Percentiles rank a stretch among this genome's conserved stretches.
Evolutionary conservation across 2,329 filamentous ascomycete genomes (phyloP).

Genomic region (Fusarium buharicum): DNA sequence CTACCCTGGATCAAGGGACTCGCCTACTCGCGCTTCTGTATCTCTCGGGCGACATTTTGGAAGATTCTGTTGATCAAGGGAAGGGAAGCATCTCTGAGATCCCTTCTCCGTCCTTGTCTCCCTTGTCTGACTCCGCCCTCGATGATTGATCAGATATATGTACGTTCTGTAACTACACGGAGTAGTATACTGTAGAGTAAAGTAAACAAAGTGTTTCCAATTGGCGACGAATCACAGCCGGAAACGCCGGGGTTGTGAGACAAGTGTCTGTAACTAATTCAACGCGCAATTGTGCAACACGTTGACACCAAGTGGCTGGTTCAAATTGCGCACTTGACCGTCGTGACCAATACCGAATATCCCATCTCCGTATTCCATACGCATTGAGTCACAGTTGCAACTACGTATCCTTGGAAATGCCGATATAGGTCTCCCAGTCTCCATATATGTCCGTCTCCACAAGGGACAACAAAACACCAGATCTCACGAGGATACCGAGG

Average conservation of each 20-base stretch:
- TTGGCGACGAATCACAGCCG: constrained; percentile 15
- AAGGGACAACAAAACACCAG: constrained; percentile 28
- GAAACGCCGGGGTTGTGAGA: constrained; percentile 25
- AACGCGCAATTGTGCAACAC: constrained; percentile 13
- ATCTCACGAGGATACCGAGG: constrained; percentile 21
- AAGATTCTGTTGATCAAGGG: constrained; percentile 23
- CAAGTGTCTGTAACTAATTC: constrained; percentile 9
- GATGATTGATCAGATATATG: constrained; percentile 18
- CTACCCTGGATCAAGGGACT: constrained; percentile 31
- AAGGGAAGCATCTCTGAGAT: constrained; percentile 16
- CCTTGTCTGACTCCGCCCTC: constrained; percentile 10
- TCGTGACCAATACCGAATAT: constrained; percentile 6
- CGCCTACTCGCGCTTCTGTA: background rate
- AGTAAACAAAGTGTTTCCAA: constrained; percentile 33
- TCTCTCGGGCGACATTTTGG: constrained; percentile 12
- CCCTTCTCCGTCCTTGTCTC: constrained; percentile 1
- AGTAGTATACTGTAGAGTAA: constrained; percentile 9
- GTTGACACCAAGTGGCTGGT: background rate
- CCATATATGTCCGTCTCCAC: constrained; percentile 27
- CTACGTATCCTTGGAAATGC: constrained; percentile 16
- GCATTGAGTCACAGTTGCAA: constrained; percentile 23
- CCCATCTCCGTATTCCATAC: constrained; percentile 23
- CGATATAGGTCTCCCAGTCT: constrained; percentile 9
- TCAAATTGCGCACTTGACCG: background rate
- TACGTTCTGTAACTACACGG: background rate